Percentiles rank a stretch among this genome's conserved stretches.
Evolutionary conservation across 2,329 filamentous ascomycete species (phyloP).

Genomic region (Verticillium tricorpus): DNA sequence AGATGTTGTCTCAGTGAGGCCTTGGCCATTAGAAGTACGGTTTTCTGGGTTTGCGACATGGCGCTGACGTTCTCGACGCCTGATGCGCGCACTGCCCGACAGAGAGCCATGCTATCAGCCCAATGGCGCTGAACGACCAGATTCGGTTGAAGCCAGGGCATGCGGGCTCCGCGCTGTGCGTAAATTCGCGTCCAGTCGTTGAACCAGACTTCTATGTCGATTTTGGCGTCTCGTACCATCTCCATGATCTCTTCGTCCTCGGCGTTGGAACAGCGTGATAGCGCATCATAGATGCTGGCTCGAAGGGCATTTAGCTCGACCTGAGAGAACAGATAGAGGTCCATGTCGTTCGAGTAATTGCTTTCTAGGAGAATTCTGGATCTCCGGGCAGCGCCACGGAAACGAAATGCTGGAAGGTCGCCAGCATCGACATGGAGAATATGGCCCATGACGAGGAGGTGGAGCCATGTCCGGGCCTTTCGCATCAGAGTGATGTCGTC

Average conservation of each 20-base stretch:
- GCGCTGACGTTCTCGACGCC: constrained; percentile 26
- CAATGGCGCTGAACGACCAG: constrained; percentile 48
- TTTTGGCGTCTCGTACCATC: constrained; percentile 36
- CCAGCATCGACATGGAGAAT: constrained; percentile 39
- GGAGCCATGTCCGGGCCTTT: constrained; percentile 45
- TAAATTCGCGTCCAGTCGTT: constrained; percentile 27
- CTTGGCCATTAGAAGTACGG: constrained; percentile 45
- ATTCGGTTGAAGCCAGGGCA: constrained; percentile 35
- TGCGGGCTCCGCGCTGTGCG: constrained; percentile 17
- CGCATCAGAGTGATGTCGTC: constrained; percentile 27
- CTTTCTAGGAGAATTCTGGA: constrained; percentile 39
- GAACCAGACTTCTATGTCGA: constrained; percentile 46
- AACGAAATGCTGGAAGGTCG: constrained; percentile 18
- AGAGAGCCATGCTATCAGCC: constrained; percentile 47
- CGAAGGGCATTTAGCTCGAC: constrained; percentile 33
- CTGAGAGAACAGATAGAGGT: constrained; percentile 47
- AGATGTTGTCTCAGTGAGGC: constrained; percentile 45
- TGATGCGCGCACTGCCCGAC: constrained; percentile 40
- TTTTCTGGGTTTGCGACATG: constrained; percentile 43
- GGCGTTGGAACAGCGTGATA: constrained; percentile 19
- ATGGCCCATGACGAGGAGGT: constrained; percentile 46
- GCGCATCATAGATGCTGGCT: constrained; percentile 29
- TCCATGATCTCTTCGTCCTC: constrained; percentile 30
- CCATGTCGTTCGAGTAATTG: constrained; percentile 37
- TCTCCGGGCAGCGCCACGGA: constrained; percentile 38